These are phyloP conservation scores for Acacia confusa DNA, from an alignment of 306 rosid genomes.

Conservation along the genomic window DNA sequence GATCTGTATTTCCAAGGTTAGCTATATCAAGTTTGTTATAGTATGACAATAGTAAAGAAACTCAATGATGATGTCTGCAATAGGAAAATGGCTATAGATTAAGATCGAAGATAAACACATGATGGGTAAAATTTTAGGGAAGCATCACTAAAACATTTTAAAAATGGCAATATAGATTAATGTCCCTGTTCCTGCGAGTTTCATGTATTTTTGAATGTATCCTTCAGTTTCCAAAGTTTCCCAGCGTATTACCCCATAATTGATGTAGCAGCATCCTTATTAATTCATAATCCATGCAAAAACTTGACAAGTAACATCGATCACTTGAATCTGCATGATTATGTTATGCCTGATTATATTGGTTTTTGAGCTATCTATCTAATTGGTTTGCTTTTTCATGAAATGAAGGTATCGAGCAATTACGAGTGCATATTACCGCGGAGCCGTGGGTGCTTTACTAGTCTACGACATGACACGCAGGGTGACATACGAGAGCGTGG, in stretches of 20 bases:
- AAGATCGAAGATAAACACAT: no score
- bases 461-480: constrained; percentile 85
- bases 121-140: not conserved
- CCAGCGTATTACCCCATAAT: not conserved
- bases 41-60: not conserved
- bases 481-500: constrained; percentile 76
- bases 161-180: not conserved
- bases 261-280: not conserved
- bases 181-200: no score
- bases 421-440: constrained; percentile 78
- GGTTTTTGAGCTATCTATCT: not conserved
- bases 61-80: not conserved
- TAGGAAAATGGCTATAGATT: no score
- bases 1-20: not conserved
- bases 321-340: not conserved
- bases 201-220: not conserved
- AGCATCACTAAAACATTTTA: not conserved
- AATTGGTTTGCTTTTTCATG: not conserved
- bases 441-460: constrained; percentile 84
- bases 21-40: not conserved
- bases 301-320: not conserved
- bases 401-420: constrained; percentile 77
- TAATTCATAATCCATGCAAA: constrained; percentile 8
- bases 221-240: not conserved
- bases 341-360: not conserved